Conservation (phyloP, 2,329 filamentous ascomycete genomes). For the Calonectria henricotiae region DNA sequence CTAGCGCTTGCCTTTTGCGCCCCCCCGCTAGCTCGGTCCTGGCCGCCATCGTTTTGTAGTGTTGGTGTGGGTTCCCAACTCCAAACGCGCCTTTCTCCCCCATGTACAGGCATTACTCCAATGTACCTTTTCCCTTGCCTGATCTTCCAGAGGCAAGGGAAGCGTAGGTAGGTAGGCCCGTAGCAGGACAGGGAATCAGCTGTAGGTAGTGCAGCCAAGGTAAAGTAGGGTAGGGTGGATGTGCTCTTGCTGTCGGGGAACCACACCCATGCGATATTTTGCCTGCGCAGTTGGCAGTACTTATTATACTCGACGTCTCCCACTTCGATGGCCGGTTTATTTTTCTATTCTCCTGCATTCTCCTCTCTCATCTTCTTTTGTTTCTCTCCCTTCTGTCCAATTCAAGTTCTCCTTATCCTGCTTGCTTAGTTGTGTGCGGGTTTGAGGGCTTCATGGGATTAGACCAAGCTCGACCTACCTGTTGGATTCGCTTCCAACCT, state of each 20-base stretch:
- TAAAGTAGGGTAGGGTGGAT: neutral
- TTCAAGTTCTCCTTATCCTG: conserved; percentile 36
- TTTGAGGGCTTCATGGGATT: conserved; percentile 43
- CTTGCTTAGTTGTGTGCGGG: conserved; percentile 50
- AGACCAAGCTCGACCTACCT: conserved; percentile 27
- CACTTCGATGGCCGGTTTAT: conserved; percentile 14
- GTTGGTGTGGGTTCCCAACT: conserved; percentile 22
- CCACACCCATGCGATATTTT: conserved; percentile 40
- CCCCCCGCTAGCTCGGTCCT: conserved; percentile 31
- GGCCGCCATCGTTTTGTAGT: conserved; percentile 25
- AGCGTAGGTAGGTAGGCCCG: conserved; percentile 12
- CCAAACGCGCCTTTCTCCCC: conserved; percentile 21
- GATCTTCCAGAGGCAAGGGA: conserved; percentile 30
- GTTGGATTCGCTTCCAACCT: conserved; percentile 29
- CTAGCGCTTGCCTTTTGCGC: conserved; percentile 30
- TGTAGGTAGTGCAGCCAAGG: conserved; percentile 18
- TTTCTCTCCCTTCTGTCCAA: conserved; percentile 29
- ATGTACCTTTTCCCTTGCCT: conserved; percentile 28
- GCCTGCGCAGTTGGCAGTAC: conserved; percentile 36
- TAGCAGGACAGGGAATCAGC: conserved; percentile 36
- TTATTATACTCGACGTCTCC: conserved; percentile 39
- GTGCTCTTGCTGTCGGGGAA: conserved; percentile 31
- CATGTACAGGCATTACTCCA: conserved; percentile 28
- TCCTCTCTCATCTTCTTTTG: conserved; percentile 16
- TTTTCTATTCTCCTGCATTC: conserved; percentile 31